Base-by-base conservation (phyloP, 768 basidiomycete species). In the Hericium rajendrae region DNA sequence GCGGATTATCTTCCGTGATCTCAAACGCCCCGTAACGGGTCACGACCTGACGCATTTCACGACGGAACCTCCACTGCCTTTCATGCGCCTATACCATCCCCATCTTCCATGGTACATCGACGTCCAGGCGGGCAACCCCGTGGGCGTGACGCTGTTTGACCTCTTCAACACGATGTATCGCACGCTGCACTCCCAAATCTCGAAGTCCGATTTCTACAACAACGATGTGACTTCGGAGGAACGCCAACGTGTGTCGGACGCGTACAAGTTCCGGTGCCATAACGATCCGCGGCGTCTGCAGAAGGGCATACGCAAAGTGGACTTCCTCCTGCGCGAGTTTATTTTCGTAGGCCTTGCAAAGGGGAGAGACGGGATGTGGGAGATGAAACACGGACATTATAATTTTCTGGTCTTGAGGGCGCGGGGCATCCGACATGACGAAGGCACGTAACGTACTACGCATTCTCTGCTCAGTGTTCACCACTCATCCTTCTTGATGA, bases 71-170 rank as follows among this genome's bases (percentile, higher is more conserved):
- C 74, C 81, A 1, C 69, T 77, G 0, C 64, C 69, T 5, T 69
- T 68, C 56, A 76, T 86, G 72, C 80, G 82, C 12, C 64, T 87
- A 52, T 81, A 75, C 63, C 82, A 84, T 67, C 69, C 77, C 0
- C 70, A 72, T 38, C 69, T 84, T 0, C 85, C 86, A 0, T 88
- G 86, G 86, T 84, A 79, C 68, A 76, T 88, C 66, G 85, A 86
- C 60, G 71, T 85, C 16, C 64, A 65, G 22, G 68, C 76, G 41
- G 61, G 61, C 26, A 73, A 76, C 43, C 73, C 75, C 2, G 69
- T 77, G 22, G 84, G 84, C n/a, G 74, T 86, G 55, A 82, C 83
- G 5, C 70, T 87, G 2, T 70, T 70, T 38, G 82, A 86, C 59
- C 71, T 88, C 15, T 69, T 86, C 53, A 57, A 62, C 37, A 76